These are phyloP conservation scores for Ceratocystis colombiana DNA, from an alignment of 2,329 filamentous ascomycete genomes.

Conservation along the genomic window DNA sequence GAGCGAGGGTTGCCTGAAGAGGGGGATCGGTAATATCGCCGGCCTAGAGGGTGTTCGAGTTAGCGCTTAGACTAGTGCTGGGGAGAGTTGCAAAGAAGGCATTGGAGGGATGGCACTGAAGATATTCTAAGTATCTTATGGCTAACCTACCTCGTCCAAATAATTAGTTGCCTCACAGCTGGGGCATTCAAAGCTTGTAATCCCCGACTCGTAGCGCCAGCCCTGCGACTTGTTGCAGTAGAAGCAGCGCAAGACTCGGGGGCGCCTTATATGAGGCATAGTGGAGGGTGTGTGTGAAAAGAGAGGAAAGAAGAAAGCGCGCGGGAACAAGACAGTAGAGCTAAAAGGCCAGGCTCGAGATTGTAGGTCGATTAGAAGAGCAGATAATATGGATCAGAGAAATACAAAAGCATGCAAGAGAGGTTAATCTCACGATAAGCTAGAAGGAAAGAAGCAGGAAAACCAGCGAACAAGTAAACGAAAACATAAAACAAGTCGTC, in stretches of 20 bases:
- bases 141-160: slow-evolving; percentile 61
- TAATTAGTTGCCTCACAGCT: slow-evolving; percentile 81
- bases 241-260: slow-evolving; percentile 57
- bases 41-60: slow-evolving; percentile 42
- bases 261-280: slow-evolving; percentile 39
- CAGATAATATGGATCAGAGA: not conserved
- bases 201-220: slow-evolving; percentile 46
- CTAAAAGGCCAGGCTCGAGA: not conserved
- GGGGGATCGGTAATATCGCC: slow-evolving; percentile 87
- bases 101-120: not conserved
- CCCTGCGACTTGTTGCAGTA: slow-evolving; percentile 66
- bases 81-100: not conserved
- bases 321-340: not conserved
- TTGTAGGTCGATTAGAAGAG: not conserved
- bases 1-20: slow-evolving; percentile 43
- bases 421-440: not conserved
- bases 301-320: not conserved
- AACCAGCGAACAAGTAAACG: not conserved
- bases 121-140: not conserved
- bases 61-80: not conserved
- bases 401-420: not conserved
- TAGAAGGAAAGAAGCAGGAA: not conserved
- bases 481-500: not conserved
- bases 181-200: slow-evolving; percentile 60
- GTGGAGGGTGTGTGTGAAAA: not conserved